These are phyloP conservation scores for Cutaneotrichosporon dermatis DNA, from an alignment of 1,284 basidiomycete species.

Conservation along the genomic window DNA sequence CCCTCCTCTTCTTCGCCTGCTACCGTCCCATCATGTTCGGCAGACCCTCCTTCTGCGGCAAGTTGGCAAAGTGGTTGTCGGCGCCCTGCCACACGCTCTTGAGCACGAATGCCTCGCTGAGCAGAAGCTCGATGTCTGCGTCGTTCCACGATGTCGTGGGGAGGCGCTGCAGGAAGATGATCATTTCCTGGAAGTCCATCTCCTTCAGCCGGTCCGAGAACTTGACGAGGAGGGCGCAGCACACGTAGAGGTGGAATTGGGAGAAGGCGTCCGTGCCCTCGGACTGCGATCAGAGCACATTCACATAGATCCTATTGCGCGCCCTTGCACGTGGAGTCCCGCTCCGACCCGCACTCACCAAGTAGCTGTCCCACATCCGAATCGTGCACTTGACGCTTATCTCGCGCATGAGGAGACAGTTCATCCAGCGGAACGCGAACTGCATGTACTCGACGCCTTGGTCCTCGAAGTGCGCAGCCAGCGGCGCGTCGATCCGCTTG, in stretches of 20 bases:
- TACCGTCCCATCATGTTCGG: slow-evolving; percentile 45
- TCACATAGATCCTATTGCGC: too few species aligned
- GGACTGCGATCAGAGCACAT: slow-evolving; percentile 1
- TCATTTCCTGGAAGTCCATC: slow-evolving; percentile 98
- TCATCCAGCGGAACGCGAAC: slow-evolving; percentile 98
- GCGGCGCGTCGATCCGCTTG: slow-evolving; percentile 81
- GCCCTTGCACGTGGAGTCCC: too few species aligned
- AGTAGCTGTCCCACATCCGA: slow-evolving; percentile 97
- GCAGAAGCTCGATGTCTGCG: slow-evolving; percentile 88
- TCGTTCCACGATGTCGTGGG: slow-evolving; percentile 95
- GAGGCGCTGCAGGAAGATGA: slow-evolving; percentile 96
- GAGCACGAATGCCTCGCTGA: slow-evolving; percentile 93
- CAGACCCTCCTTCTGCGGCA: slow-evolving; percentile 27
- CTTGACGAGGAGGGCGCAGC: slow-evolving; percentile 85
- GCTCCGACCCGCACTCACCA: slow-evolving; percentile 57
- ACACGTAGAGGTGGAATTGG: slow-evolving; percentile 94
- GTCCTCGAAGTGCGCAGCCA: slow-evolving; percentile 73
- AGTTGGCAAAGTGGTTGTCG: slow-evolving; percentile 71
- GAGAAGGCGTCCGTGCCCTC: slow-evolving; percentile 94
- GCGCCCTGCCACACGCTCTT: slow-evolving; percentile 92
- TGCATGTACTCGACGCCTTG: slow-evolving; percentile 98
- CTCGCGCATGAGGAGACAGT: slow-evolving; percentile 93
- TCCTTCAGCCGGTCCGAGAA: slow-evolving; percentile 84
- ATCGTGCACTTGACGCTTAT: slow-evolving; percentile 91
- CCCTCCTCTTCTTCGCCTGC: too few species aligned